phyloP scores from a whole-genome alignment of 2,329 filamentous ascomycete genomes.

The Fusarium abutilonis region DNA sequence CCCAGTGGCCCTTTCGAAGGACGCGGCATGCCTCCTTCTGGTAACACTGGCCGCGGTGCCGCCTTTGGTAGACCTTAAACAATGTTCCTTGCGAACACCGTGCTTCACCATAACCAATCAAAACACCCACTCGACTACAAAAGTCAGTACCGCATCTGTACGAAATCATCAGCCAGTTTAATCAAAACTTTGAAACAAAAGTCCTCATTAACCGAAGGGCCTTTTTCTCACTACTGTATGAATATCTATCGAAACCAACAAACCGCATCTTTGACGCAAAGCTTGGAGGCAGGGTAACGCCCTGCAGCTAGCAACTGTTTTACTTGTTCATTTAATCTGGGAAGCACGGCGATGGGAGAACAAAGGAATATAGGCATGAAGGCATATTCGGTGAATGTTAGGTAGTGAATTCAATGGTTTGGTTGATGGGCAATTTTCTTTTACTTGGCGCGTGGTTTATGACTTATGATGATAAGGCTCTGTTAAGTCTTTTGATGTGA shows the following conservation, averaged over 20 bases:
- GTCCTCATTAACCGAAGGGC: not conserved
- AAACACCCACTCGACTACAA: conserved; percentile 3
- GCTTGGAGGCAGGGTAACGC: conserved; percentile 28
- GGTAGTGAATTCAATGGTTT: conserved; percentile 41
- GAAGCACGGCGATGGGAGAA: conserved; percentile 43
- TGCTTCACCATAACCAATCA: conserved; percentile 6
- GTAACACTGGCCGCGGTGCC: conserved; percentile 50
- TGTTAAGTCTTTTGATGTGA: not conserved
- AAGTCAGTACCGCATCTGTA: conserved; percentile 32
- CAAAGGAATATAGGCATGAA: conserved; percentile 41
- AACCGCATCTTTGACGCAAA: conserved; percentile 24
- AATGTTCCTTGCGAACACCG: not conserved
- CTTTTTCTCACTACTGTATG: conserved; percentile 31
- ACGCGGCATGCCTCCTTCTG: conserved; percentile 64
- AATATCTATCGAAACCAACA: conserved; percentile 32
- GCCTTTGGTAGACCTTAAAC: conserved; percentile 48
- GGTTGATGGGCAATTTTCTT: conserved; percentile 31
- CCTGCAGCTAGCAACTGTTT: conserved; percentile 38
- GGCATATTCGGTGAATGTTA: conserved; percentile 42
- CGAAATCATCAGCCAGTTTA: conserved; percentile 36
- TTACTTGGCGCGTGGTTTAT: not conserved
- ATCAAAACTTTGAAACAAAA: conserved; percentile 22
- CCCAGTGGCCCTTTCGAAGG: conserved; percentile 62
- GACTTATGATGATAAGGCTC: not conserved
- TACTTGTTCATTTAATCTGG: conserved; percentile 32